Conservation (phyloP, 2,329 filamentous ascomycete genomes). For the Alternaria rosae region DNA sequence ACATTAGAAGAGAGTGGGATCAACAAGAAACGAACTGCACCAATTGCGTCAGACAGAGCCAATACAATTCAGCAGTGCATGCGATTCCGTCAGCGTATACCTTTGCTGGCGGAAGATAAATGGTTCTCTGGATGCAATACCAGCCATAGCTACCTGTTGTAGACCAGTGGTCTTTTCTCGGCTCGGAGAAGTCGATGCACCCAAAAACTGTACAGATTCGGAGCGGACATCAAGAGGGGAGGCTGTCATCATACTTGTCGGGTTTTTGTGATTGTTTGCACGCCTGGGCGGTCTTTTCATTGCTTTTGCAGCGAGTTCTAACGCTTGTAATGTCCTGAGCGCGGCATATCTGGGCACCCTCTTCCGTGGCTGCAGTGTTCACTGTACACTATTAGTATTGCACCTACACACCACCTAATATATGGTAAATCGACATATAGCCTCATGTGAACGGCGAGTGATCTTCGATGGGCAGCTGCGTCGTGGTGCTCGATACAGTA, state of each 20-base stretch:
- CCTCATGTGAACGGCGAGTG: neutral
- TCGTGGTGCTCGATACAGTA: neutral
- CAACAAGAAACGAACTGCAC: slow-evolving; percentile 42
- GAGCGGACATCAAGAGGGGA: neutral
- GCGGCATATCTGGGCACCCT: neutral
- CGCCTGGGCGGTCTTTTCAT: neutral
- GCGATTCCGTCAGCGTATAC: neutral
- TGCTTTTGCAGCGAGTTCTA: neutral
- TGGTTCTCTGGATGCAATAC: neutral
- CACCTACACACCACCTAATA: slow-evolving; percentile 3
- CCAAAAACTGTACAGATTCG: too few species aligned
- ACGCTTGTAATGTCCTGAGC: neutral
- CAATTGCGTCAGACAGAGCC: slow-evolving; percentile 1
- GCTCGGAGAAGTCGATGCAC: neutral
- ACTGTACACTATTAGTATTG: neutral
- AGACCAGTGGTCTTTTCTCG: neutral
- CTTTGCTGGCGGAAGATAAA: neutral
- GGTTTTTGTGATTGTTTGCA: neutral
- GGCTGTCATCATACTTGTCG: neutral
- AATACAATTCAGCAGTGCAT: neutral
- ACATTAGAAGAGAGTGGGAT: slow-evolving; percentile 66
- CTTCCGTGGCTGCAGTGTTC: neutral
- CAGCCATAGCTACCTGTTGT: neutral
- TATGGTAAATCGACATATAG: slow-evolving; percentile 2
- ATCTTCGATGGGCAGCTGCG: neutral